Conservation (phyloP, 306 rosid species). For the Nissolia schottii region DNA sequence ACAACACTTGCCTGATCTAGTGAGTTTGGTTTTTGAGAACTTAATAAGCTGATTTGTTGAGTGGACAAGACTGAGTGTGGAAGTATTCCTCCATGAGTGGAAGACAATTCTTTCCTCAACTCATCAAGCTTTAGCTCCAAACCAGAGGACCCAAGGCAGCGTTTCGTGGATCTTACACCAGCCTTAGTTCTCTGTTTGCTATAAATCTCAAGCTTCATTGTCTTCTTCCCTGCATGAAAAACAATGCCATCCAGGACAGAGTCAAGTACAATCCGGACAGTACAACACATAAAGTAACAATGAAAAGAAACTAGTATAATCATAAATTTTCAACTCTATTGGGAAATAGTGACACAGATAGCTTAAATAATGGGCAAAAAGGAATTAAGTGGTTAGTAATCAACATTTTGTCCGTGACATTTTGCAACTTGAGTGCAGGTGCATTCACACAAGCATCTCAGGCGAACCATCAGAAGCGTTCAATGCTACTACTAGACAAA, state of each 20-base stretch:
- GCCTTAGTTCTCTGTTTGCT: conserved; percentile 44
- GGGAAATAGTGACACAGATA: background rate
- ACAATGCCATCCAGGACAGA: background rate
- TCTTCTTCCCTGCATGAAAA: conserved; percentile 52
- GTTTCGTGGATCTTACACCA: conserved; percentile 48
- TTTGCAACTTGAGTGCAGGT: background rate
- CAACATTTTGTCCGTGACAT: conserved; percentile 1
- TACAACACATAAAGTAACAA: conserved; percentile 2
- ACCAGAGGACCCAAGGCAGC: conserved; percentile 44
- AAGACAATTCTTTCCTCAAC: conserved; percentile 70
- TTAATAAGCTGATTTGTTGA: conserved; percentile 67
- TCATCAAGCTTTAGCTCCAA: conserved; percentile 79
- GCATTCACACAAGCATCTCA: conserved; percentile 6
- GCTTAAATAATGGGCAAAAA: background rate
- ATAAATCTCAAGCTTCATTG: conserved; percentile 55
- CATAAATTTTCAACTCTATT: background rate
- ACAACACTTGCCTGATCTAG: conserved; percentile 57
- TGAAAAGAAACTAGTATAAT: background rate
- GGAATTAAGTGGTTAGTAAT: background rate
- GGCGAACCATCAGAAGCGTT: background rate
- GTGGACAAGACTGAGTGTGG: conserved; percentile 81
- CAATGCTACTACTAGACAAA: conserved; percentile 1
- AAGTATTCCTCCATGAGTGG: conserved; percentile 71
- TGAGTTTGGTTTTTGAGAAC: conserved; percentile 69
- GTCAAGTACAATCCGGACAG: conserved; percentile 8